A percentile compares a stretch with the other conserved stretches of the same genome.
Evolutionary conservation across 2,329 filamentous ascomycete species (phyloP).

Genomic region (Nemania sp.): DNA sequence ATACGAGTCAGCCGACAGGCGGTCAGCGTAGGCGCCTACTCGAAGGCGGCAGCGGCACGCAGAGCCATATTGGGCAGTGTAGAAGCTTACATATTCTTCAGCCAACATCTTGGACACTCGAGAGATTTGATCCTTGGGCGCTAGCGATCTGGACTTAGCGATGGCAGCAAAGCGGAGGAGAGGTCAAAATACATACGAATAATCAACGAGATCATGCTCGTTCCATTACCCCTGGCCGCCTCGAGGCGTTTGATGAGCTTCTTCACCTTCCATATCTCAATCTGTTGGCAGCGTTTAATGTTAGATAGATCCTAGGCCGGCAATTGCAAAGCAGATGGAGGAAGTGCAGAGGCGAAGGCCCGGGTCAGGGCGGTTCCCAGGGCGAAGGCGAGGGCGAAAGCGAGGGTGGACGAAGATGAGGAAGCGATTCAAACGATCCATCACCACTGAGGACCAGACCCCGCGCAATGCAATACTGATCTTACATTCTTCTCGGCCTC

Average conservation of each 20-base stretch:
- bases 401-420: too few species aligned
- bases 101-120: slow-evolving; percentile 99
- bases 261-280: slow-evolving; percentile 96
- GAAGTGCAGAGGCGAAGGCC: not conserved
- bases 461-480: slow-evolving; percentile 25
- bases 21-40: not conserved
- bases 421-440: too few species aligned
- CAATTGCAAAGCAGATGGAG: slow-evolving; percentile 17
- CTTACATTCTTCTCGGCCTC: slow-evolving; percentile 96
- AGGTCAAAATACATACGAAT: slow-evolving; percentile 69
- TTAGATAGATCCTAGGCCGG: slow-evolving; percentile 29
- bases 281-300: slow-evolving; percentile 47
- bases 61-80: not conserved
- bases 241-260: slow-evolving; percentile 99
- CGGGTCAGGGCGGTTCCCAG: slow-evolving; percentile 1
- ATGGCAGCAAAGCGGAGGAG: slow-evolving; percentile 32
- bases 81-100: slow-evolving; percentile 89
- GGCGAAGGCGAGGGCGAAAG: not conserved
- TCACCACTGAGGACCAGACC: not conserved
- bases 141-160: slow-evolving; percentile 62
- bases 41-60: not conserved
- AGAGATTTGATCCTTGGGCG: slow-evolving; percentile 97
- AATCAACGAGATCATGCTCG: slow-evolving; percentile 99
- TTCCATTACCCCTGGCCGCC: slow-evolving; percentile 96
- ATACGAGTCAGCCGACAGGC: slow-evolving; percentile 31